A percentile compares a stretch with the other conserved stretches of the same genome.
Evolutionary conservation across 176 grass and related monocot genomes (phyloP).

Genomic region (Chloris gayana): DNA sequence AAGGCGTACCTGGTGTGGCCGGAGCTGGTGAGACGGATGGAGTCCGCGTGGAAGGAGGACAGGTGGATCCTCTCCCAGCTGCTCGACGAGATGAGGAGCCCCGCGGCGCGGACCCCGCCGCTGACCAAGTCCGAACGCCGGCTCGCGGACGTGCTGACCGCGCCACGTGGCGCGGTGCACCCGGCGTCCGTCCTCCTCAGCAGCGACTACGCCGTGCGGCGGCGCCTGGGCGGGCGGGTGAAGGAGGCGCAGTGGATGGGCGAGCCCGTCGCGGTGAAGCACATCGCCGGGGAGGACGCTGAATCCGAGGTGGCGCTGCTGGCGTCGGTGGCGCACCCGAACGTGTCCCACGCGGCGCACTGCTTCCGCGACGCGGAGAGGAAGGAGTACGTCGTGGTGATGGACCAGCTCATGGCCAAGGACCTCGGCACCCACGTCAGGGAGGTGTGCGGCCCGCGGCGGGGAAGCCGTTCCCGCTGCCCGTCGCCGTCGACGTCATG

Average conservation of each 20-base stretch:
- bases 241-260: constrained; percentile 98
- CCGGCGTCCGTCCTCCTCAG: constrained; percentile 54
- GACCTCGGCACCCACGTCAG: constrained; percentile 71
- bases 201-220: constrained; percentile 70
- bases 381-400: constrained; percentile 74
- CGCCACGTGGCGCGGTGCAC: constrained; percentile 60
- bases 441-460: constrained; percentile 61
- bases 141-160: constrained; percentile 66
- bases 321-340: constrained; percentile 72
- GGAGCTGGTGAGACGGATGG: constrained; percentile 55
- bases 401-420: constrained; percentile 78
- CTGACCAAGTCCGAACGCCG: constrained; percentile 64
- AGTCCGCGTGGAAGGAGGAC: constrained; percentile 84
- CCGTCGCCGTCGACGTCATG: constrained; percentile 80
- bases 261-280: constrained; percentile 75
- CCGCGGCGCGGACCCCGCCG: constrained; percentile 27
- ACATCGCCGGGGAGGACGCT: constrained; percentile 58
- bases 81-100: constrained; percentile 62
- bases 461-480: constrained; percentile 52
- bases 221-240: constrained; percentile 55
- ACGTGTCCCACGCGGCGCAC: constrained; percentile 61
- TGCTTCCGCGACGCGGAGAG: constrained; percentile 86
- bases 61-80: constrained; percentile 68
- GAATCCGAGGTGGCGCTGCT: constrained; percentile 63
- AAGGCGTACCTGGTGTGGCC: constrained; percentile 53